A percentile compares a stretch with the other conserved stretches of the same genome.
phyloP scores from a whole-genome alignment of 148 eudicot genomes.

The Nyssa sinensis region DNA sequence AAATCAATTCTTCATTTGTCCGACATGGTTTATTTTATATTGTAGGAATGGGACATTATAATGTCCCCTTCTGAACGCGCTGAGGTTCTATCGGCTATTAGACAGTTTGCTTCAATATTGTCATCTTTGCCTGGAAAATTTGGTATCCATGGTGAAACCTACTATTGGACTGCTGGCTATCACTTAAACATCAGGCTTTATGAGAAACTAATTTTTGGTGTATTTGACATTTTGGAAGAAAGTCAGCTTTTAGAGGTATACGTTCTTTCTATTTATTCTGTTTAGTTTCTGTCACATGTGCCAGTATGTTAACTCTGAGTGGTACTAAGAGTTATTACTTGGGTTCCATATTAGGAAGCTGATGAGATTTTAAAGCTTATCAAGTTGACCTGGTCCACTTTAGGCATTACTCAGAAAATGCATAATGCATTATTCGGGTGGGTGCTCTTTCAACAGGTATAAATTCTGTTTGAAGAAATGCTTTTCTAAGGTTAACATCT shows the following conservation, averaged over 20 bases:
- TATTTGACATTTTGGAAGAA: constrained; percentile 91
- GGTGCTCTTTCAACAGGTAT: constrained; percentile 95
- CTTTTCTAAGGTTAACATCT: not conserved
- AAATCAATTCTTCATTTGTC: constrained; percentile 4
- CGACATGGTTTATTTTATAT: constrained; percentile 9
- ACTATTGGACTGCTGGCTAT: constrained; percentile 54
- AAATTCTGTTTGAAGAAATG: constrained; percentile 13
- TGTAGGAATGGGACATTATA: constrained; percentile 66
- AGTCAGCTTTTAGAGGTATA: constrained; percentile 71
- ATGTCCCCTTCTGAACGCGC: constrained; percentile 63
- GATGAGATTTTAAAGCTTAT: constrained; percentile 69
- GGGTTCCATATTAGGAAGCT: constrained; percentile 49
- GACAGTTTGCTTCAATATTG: constrained; percentile 41
- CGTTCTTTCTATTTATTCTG: not conserved
- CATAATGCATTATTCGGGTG: constrained; percentile 76
- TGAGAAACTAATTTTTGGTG: constrained; percentile 62
- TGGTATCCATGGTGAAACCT: constrained; percentile 44
- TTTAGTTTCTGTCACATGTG: constrained; percentile 5
- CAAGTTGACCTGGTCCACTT: constrained; percentile 72
- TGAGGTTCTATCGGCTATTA: constrained; percentile 54
- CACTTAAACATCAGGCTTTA: constrained; percentile 76
- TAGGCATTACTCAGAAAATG: constrained; percentile 72
- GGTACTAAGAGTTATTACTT: not conserved
- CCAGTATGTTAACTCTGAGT: not conserved
- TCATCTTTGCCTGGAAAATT: constrained; percentile 38